Percentiles rank a stretch among this genome's conserved stretches.
phyloP scores from a whole-genome alignment of 1,284 basidiomycete genomes.

The Trametes sp. region DNA sequence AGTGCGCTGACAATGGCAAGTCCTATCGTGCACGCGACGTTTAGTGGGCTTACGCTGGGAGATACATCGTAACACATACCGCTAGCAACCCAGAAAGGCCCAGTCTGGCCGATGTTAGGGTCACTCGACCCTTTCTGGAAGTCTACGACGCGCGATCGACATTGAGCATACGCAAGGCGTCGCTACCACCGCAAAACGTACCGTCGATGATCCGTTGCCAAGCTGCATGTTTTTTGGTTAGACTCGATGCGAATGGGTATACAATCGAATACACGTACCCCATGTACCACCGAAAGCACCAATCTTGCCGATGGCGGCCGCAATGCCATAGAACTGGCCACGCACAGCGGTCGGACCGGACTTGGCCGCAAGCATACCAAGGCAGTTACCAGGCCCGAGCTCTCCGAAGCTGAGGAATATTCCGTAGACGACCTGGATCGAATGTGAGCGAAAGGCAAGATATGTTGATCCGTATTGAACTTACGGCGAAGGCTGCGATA shows the following conservation, averaged over 20 bases:
- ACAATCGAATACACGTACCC: slow-evolving; percentile 48
- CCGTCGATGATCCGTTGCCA: slow-evolving; percentile 53
- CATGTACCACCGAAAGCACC: slow-evolving; percentile 88
- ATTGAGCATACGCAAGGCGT: too few species aligned
- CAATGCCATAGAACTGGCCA: slow-evolving; percentile 86
- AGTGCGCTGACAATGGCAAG: slow-evolving; percentile 83
- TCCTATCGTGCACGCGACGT: slow-evolving; percentile 40
- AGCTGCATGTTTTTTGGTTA: slow-evolving; percentile 44
- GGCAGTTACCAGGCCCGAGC: slow-evolving; percentile 79
- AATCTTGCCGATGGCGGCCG: slow-evolving; percentile 91
- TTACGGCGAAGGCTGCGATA: slow-evolving; percentile 81
- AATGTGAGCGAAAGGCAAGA: slow-evolving; percentile 39
- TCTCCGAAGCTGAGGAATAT: slow-evolving; percentile 91
- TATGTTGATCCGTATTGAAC: slow-evolving; percentile 20
- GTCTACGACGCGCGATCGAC: slow-evolving; percentile 43
- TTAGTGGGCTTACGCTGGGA: not conserved
- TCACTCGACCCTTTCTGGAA: slow-evolving; percentile 54
- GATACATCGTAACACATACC: slow-evolving; percentile 45
- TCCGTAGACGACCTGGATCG: slow-evolving; percentile 72
- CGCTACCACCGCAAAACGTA: not conserved
- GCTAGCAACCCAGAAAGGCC: slow-evolving; percentile 84
- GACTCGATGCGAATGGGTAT: too few species aligned
- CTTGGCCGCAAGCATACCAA: slow-evolving; percentile 85
- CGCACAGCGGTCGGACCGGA: slow-evolving; percentile 85
- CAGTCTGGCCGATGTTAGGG: slow-evolving; percentile 68